Base-by-base conservation (phyloP, 2,329 filamentous ascomycete species). In the Claviceps sp. region DNA sequence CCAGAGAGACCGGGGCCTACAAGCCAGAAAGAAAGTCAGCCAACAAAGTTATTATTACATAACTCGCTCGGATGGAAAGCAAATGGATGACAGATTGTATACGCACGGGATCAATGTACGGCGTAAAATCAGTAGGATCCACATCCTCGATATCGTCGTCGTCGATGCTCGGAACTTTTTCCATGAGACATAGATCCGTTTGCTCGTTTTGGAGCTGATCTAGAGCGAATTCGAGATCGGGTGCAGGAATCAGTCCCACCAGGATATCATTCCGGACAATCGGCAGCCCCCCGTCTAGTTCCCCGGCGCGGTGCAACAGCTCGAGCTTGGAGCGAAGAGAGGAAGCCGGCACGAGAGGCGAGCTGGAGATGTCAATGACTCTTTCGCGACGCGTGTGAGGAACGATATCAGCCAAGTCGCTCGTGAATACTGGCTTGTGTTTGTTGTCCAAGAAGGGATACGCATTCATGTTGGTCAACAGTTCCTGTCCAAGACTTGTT, bases 391-490 rank as follows among this genome's bases (percentile, higher is more conserved):
- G 83, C 4, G 87, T 72, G 5, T 84, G 82, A 2, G 87, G 82
- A 0, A 91, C 84, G 52, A 98, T 93, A 56, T 95, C 91, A 14
- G 83, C 86, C 0, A 98, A 76, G 51, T 94, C 86, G 0, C 86
- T 84, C 0, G 90, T 95, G 65, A 96, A 95, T 18, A 94, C 76
- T 1, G 91, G 90, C 59, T 94, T 89, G 55, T 90, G 81, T 66
- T 96, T 97, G 70, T 94, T 95, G 68, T 95, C 89, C n/a, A 98
- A 78, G 71, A 94, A 96, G 0, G 93, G 93, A 58, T 97, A 98
- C 2, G 88, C 86, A 67, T 98, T 97, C 85, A 98, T 91, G 64
- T 93, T 89, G 0, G 90, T 97, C 18, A 97, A 74, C 11, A 97
- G 78, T 63, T 97, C 93, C 81, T 87, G 60, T 34, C 9, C 6